A percentile compares a stretch with the other conserved stretches of the same genome.
Evolutionary conservation across 176 grass and related monocot genomes (phyloP).

Genomic region (Neostapfia colusana): DNA sequence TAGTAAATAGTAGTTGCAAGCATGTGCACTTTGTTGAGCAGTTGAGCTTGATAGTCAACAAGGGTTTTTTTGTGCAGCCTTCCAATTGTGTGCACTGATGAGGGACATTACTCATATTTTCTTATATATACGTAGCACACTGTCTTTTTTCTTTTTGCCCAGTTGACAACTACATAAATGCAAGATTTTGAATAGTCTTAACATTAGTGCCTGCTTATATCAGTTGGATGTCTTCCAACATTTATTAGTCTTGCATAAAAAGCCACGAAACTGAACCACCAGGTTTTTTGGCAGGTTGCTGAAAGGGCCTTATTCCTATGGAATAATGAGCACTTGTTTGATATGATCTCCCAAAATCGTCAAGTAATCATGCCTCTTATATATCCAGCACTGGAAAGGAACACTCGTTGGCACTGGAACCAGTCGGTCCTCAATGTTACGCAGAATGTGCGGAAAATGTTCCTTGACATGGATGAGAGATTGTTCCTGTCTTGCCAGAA

Average conservation of each 20-base stretch:
- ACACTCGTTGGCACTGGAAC: conserved; percentile 88
- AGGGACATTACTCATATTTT: neutral
- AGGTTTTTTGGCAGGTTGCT: conserved; percentile 68
- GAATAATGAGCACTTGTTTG: conserved; percentile 93
- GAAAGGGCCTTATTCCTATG: conserved; percentile 93
- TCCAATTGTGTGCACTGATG: conserved; percentile 18
- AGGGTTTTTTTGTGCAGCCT: neutral
- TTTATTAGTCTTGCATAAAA: neutral
- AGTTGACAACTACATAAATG: conserved; percentile 25
- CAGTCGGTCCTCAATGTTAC: conserved; percentile 88
- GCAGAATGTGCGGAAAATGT: conserved; percentile 84
- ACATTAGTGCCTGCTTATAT: neutral
- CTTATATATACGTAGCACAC: conserved; percentile 15
- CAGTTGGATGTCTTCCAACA: neutral
- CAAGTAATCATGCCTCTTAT: conserved; percentile 79
- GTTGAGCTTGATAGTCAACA: conserved; percentile 1
- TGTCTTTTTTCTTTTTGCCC: neutral
- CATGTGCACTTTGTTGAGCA: conserved; percentile 1
- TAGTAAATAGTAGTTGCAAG: neutral
- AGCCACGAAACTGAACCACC: neutral
- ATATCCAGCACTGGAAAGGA: conserved; percentile 87
- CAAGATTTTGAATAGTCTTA: neutral
- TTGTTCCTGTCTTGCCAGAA: conserved; percentile 73
- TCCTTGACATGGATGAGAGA: conserved; percentile 86
- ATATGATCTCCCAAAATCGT: conserved; percentile 83